Evolutionary conservation across 192 early-diverging fungal species (phyloP), one percentile per base, ranked within the genome.

Genomic region (Irineochytrium annulatum): DNA sequence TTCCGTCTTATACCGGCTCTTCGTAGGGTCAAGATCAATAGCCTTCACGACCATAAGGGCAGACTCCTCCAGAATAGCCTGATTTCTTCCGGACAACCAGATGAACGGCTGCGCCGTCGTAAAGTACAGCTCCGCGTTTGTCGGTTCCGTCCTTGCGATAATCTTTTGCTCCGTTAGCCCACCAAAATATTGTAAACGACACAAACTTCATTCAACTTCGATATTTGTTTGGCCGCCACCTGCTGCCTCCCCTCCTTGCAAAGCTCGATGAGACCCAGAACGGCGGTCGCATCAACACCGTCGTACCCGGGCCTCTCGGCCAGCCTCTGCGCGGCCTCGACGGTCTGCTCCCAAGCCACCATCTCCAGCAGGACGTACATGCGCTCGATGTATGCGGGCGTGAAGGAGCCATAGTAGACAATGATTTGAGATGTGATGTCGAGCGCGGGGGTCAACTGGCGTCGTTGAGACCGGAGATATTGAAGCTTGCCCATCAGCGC

Each of bases 301-400:
- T 82, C 73, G n/a, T n/a, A n/a, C 14, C 68, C 71, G 16, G 37
- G 34, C 44, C 72, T 24, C 0, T 51, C 61, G 17, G 57, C 28
- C 24, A 82, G 48, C 30, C 64, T 43, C 34, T 82, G 75, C 0
- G 76, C 68, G 1, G 78, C 67, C 52, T 83, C 78, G 1, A 72
- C 39, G 2, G 65, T 65, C 49, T 73, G 72, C 30, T 83, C 76
- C 78, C 78, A 83, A 3, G 65, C 58, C 19, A 52, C 55, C 35
- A 77, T 49, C 45, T 80, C 74, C 14, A 80, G 59, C 14, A 70
- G 53, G 11, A 78, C 52, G 43, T 76, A 77, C 69, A 78, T 74
- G 3, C 74, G 57, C 45, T 80, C 78, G 28, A 83, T 70, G 59
- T 73, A 71, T 0, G 81, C 81, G 0, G 81, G 81, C 3, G 77